These are phyloP conservation scores for Houttuynia cordata DNA, from an alignment of 164 flowering plant species.

Conservation along the genomic window DNA sequence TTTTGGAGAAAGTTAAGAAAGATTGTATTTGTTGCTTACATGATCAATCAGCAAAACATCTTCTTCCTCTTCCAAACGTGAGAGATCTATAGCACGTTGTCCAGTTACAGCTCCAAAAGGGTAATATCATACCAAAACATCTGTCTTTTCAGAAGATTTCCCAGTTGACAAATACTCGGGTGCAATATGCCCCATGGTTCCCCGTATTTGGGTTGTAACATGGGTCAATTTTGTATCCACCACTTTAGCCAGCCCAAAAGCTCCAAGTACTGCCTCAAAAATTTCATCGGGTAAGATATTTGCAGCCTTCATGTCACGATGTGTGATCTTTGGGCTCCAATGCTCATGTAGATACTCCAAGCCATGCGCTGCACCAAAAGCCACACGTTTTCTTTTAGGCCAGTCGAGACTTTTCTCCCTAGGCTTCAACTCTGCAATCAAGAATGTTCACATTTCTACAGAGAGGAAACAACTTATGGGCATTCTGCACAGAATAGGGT, in stretches of 20 bases:
- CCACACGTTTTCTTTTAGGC: constrained; percentile 41
- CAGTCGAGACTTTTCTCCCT: constrained; percentile 44
- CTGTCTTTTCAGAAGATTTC: constrained; percentile 48
- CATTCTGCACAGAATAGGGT: neutral
- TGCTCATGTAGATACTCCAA: constrained; percentile 53
- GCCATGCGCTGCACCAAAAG: constrained; percentile 48
- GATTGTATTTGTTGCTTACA: constrained; percentile 10
- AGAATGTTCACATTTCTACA: too few species aligned
- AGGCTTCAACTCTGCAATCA: constrained; percentile 19
- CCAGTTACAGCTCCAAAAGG: constrained; percentile 50
- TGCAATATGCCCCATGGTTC: constrained; percentile 57
- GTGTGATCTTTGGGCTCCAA: constrained; percentile 46
- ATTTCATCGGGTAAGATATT: constrained; percentile 44
- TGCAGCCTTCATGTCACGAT: constrained; percentile 58
- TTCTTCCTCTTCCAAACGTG: constrained; percentile 33
- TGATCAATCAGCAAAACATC: constrained; percentile 30
- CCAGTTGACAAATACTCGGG: constrained; percentile 52
- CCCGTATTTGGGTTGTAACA: constrained; percentile 54
- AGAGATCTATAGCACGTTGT: constrained; percentile 32
- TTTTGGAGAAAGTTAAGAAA: neutral
- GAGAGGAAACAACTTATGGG: neutral
- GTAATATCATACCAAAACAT: constrained; percentile 55
- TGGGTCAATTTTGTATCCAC: constrained; percentile 32
- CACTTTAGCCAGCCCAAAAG: constrained; percentile 52
- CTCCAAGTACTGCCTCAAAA: constrained; percentile 56